Percentiles rank a stretch among this genome's conserved stretches.
Evolutionary conservation across 2,329 filamentous ascomycete species (phyloP).

Genomic region (Sphaerostilbella broomeana): DNA sequence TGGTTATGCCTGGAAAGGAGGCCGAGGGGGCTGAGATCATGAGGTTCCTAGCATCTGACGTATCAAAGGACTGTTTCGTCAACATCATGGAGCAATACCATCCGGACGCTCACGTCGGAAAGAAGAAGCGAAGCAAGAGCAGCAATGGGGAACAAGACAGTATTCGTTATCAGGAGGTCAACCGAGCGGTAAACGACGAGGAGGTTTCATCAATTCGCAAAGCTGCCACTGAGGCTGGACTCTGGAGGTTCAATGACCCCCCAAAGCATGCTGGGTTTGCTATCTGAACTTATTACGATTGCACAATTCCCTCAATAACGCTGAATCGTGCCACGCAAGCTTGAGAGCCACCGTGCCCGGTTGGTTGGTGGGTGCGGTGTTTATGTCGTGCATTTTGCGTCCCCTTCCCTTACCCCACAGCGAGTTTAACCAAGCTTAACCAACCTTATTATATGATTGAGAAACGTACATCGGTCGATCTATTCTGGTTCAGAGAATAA

Average conservation of each 20-base stretch:
- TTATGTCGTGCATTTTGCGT: neutral
- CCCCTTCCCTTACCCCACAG: too few species aligned
- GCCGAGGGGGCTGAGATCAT: constrained; percentile 69
- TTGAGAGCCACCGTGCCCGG: too few species aligned
- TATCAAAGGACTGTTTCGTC: constrained; percentile 70
- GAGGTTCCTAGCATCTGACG: constrained; percentile 64
- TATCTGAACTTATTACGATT: too few species aligned
- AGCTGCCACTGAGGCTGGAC: constrained; percentile 62
- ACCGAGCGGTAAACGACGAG: constrained; percentile 50
- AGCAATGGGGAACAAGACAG: constrained; percentile 26
- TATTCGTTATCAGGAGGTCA: constrained; percentile 69
- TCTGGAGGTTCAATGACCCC: constrained; percentile 73
- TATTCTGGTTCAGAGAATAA: constrained; percentile 1
- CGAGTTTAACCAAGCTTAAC: neutral
- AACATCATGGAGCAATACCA: constrained; percentile 89
- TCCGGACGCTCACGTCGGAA: constrained; percentile 75
- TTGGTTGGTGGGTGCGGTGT: too few species aligned
- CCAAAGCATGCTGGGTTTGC: constrained; percentile 46
- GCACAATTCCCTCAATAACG: too few species aligned
- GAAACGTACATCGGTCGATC: neutral
- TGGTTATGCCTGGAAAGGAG: constrained; percentile 79
- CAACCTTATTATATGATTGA: too few species aligned
- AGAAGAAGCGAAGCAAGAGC: constrained; percentile 38
- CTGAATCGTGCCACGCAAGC: too few species aligned
- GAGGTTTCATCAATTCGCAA: constrained; percentile 61